A percentile compares a stretch with the other conserved stretches of the same genome.
These are phyloP conservation scores for Moesziomyces antarcticus DNA, from an alignment of 1,284 basidiomycete genomes.

Conservation along the genomic window DNA sequence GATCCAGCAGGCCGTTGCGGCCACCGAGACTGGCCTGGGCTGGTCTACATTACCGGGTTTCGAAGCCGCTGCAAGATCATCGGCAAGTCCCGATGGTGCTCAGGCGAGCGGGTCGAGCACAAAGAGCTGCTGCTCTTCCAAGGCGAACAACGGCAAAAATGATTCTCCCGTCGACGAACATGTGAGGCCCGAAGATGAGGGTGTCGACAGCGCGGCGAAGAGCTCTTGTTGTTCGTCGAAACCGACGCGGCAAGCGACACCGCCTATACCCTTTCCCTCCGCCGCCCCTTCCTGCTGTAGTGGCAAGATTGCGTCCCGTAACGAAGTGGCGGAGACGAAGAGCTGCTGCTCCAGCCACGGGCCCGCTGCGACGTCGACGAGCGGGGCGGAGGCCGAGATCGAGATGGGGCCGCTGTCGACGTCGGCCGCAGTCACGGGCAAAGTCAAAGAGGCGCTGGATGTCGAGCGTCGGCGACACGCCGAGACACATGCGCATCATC, in stretches of 20 bases:
- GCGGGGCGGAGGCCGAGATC: not conserved
- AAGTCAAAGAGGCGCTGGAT: conserved; percentile 1
- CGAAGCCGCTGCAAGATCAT: conserved; percentile 1
- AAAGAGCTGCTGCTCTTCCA: conserved; percentile 29
- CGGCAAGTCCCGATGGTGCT: conserved; percentile 14
- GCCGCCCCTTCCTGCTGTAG: conserved; percentile 11
- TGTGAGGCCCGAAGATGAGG: not conserved
- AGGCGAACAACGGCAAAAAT: not conserved
- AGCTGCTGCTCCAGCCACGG: conserved; percentile 28
- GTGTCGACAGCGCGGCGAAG: not conserved
- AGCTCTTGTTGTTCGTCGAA: conserved; percentile 26
- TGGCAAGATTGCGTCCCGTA: not conserved
- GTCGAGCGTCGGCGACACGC: conserved; percentile 16
- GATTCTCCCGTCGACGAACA: not conserved
- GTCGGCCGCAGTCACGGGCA: conserved; percentile 15
- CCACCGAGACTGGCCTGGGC: conserved; percentile 36
- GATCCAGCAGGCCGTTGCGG: conserved; percentile 42
- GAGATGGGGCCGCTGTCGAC: conserved; percentile 37
- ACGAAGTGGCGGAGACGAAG: conserved; percentile 6
- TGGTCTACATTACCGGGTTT: conserved; percentile 37
- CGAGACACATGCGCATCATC: conserved; percentile 24
- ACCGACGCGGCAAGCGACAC: not conserved
- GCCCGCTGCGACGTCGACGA: not conserved
- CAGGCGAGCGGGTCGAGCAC: not conserved
- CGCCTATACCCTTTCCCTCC: not conserved